A percentile compares a stretch with the other conserved stretches of the same genome.
phyloP scores from a whole-genome alignment of 441 rosid species.

The Jatropha podagrica region DNA sequence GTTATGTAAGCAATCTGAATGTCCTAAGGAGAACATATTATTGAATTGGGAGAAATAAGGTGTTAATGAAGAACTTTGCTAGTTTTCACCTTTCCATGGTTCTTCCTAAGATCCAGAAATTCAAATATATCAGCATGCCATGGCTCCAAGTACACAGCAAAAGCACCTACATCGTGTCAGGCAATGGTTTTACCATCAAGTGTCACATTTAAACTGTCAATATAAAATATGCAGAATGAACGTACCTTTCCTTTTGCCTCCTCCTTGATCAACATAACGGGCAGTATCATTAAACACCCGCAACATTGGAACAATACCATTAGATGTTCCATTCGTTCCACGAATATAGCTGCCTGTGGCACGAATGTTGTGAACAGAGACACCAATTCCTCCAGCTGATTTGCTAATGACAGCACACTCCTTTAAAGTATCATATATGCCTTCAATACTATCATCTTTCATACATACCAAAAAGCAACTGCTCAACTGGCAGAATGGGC shows the following conservation, averaged over 20 bases:
- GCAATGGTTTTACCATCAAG: neutral
- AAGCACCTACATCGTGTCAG: constrained; percentile 58
- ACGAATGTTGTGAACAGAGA: constrained; percentile 85
- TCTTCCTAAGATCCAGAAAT: constrained; percentile 79
- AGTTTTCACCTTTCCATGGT: constrained; percentile 76
- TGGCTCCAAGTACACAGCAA: constrained; percentile 92
- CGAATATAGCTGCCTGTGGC: constrained; percentile 89
- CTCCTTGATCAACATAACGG: constrained; percentile 94
- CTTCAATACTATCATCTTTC: constrained; percentile 95
- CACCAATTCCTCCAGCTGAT: constrained; percentile 96
- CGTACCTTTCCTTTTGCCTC: constrained; percentile 91
- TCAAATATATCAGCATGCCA: constrained; percentile 94
- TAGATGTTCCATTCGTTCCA: constrained; percentile 89
- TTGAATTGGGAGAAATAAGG: neutral
- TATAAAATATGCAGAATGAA: neutral
- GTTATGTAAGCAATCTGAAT: too few relatives aligned
- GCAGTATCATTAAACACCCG: constrained; percentile 94
- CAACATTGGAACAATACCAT: constrained; percentile 89
- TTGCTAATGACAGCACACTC: constrained; percentile 94
- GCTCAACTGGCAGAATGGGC: constrained; percentile 56
- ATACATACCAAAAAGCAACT: constrained; percentile 89
- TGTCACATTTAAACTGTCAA: neutral
- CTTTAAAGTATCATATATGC: constrained; percentile 86
- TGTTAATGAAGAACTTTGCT: neutral
- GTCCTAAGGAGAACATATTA: too few relatives aligned